Conservation (phyloP, 2,329 filamentous ascomycete genomes). For the Penicillium sumatraense region DNA sequence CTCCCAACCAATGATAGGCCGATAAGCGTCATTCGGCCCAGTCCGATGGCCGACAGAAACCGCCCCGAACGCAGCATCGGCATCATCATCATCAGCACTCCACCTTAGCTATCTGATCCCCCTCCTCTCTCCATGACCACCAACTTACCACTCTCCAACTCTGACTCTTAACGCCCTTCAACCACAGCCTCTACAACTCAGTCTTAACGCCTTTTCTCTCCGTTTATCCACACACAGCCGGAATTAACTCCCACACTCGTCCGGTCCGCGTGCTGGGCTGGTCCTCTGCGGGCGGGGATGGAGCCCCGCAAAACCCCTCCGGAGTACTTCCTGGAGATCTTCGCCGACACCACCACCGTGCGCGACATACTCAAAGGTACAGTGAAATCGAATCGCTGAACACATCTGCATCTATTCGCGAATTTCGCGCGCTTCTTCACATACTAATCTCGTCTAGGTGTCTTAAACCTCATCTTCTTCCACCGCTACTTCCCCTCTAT, state of each 20-base stretch:
- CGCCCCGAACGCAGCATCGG: slow-evolving; percentile 21
- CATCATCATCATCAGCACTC: slow-evolving; percentile 17
- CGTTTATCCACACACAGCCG: not conserved
- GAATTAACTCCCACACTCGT: not conserved
- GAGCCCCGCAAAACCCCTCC: slow-evolving; percentile 69
- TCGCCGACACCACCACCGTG: slow-evolving; percentile 86
- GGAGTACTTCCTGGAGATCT: slow-evolving; percentile 92
- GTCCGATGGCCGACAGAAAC: slow-evolving; percentile 29
- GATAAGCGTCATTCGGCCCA: slow-evolving; percentile 27
- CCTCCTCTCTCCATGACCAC: slow-evolving; percentile 4
- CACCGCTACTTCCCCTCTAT: slow-evolving; percentile 94
- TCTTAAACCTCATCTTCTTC: slow-evolving; percentile 98
- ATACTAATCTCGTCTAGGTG: slow-evolving; percentile 58
- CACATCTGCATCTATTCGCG: not conserved
- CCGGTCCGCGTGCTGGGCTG: slow-evolving; percentile 21
- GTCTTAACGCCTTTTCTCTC: not conserved
- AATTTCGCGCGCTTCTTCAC: not conserved
- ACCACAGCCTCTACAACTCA: not conserved
- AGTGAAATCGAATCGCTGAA: not conserved
- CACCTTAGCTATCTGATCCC: slow-evolving; percentile 1
- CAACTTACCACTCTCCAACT: not conserved
- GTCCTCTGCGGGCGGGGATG: slow-evolving; percentile 51
- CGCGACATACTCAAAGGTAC: slow-evolving; percentile 90
- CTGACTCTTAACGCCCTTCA: not conserved
- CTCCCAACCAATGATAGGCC: slow-evolving; percentile 24